phyloP scores from a whole-genome alignment of 2,329 filamentous ascomycete genomes.

The Geosmithia putterillii region DNA sequence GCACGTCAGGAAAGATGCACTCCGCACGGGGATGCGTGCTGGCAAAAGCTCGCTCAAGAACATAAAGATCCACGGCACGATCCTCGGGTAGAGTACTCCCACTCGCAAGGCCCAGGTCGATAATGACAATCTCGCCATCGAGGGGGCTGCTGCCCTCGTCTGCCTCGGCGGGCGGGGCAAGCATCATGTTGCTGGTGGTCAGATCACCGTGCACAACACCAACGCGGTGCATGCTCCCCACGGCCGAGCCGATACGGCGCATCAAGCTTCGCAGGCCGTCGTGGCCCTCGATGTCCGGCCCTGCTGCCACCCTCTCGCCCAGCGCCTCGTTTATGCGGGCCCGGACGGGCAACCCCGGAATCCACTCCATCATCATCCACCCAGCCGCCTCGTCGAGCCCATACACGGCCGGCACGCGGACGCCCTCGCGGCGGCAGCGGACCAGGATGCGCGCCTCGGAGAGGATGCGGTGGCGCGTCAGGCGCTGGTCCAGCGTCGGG shows the following conservation, averaged over 20 bases:
- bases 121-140: constrained; percentile 71
- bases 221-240: constrained; percentile 68
- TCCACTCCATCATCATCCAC: constrained; percentile 79
- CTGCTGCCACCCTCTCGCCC: constrained; percentile 22
- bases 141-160: constrained; percentile 15
- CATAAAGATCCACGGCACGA: constrained; percentile 89
- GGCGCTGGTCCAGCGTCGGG: constrained; percentile 71
- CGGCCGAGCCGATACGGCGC: constrained; percentile 54
- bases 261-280: constrained; percentile 49
- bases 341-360: constrained; percentile 60
- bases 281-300: constrained; percentile 23
- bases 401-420: constrained; percentile 72
- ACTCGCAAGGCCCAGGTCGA: constrained; percentile 86
- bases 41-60: constrained; percentile 85
- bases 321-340: constrained; percentile 59
- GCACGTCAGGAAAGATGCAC: constrained; percentile 58
- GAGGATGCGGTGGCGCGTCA: constrained; percentile 78
- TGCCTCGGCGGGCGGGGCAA: constrained; percentile 26
- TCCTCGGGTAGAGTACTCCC: constrained; percentile 81
- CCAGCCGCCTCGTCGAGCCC: constrained; percentile 51
- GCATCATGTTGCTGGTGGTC: constrained; percentile 95
- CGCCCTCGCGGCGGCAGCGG: constrained; percentile 65
- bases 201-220: constrained; percentile 90
- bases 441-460: constrained; percentile 80
- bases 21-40: constrained; percentile 88